Evolutionary conservation across 345 rosid species (phyloP), one percentile per base, ranked within the genome.

Genomic region (Erucastrum elatum): DNA sequence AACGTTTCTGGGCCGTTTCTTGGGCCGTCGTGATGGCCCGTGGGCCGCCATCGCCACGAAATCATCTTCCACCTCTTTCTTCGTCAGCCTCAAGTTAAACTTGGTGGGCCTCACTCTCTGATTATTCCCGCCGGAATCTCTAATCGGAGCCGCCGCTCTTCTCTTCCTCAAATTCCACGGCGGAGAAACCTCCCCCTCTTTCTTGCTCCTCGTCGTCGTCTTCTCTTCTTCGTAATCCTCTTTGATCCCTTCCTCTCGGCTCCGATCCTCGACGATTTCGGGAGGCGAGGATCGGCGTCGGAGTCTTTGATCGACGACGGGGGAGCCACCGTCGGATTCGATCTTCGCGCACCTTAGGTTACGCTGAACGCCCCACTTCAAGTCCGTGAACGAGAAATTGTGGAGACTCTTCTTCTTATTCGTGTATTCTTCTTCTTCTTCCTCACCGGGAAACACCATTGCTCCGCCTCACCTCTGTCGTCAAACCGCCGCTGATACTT

Each of bases 161-260:
- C 94, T 87, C 30, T 89, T 94, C 66, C 97, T 81, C 76, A 94
- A 86, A 82, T 91, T 94, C 97, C 97, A 94, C 41, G 94, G 81
- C 74, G 68, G 70, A 34, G 82, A 75, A 37, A 65, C 82, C 62
- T 78, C 44, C 44, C 44, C 71, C 72, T 81, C 72, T 58, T 31
- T 71, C 59, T 53, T 16, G 56, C 4, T 49, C 21, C 21, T 21
- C 21, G 21, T 21, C 21, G 21, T 21, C 56, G 7, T 49, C 56
- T 49, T 49, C 56, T 49, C 56, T 46, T 12, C 55, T 4, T 49
- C 55, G 55, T 49, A 4, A 49, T 49, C 51, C 4, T 44, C 51
- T 35, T 21, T 21, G 21, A 21, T 85, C 82, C 76, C 39, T 87
- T 80, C 41, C 86, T 46, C 84, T 1, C 49, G 81, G 37, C 46